Evolutionary conservation across 768 basidiomycete species (phyloP), one percentile per base, ranked within the genome.

Genomic region (Boletus tomentosulus): DNA sequence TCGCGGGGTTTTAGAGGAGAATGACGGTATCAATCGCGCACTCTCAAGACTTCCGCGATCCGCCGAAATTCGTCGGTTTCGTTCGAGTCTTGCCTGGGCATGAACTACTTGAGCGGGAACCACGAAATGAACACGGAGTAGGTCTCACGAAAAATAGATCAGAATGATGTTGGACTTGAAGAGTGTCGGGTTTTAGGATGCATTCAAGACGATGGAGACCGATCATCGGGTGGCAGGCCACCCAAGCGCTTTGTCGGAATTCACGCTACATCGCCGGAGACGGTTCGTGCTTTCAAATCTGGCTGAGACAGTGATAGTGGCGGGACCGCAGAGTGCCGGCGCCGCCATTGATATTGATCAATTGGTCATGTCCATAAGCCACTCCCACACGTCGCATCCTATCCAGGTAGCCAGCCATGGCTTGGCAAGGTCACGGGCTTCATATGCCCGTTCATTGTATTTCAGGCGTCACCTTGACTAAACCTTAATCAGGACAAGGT

Each of bases 391-490:
- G 25, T 33, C 30, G 43, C 7, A 27, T 19, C 42, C 28, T 43
- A 35, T 38, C 43, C 3, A 28, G 27, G n/a, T 41, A 27, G 51
- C 41, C 51, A 56, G 31, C 24, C 53, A n/a, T 16, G 54, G 39
- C 33, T 11, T 39, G n/a, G 33, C 38, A 43, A 47, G 15, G 6
- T 33, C 37, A 38, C 25, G 31, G 35, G 42, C 22, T 57, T 57
- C 53, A 46, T 19, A 33, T 41, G 44, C 44, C 50, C 53, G 47
- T 50, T 34, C 35, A 43, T 45, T 34, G 46, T 27, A 27, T 22
- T 38, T 35, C 31, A 19, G 33, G 44, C 31, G 31, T 35, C 16
- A n/a, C 13, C 10, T 35, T 16, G n/a, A 22, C 42, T 9, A 24
- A 15, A 44, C 46, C 37, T 13, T 19, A 45, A 54, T 31, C 6